Evolutionary conservation across 177 flowering plant genomes (phyloP).

Genomic region (Vitis hybrid): DNA sequence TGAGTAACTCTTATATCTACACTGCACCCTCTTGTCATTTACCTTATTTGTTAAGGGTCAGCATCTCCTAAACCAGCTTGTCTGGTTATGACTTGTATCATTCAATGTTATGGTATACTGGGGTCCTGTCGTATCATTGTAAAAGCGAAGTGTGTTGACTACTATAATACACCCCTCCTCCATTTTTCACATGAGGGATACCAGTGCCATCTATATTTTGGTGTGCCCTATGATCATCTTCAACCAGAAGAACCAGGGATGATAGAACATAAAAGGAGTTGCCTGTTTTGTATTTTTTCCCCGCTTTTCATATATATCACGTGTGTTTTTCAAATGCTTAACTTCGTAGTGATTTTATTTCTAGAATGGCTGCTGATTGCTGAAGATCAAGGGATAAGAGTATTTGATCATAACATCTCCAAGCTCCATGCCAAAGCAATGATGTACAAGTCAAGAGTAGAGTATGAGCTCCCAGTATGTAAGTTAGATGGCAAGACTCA

Average conservation of each 20-base stretch:
- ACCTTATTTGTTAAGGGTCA: not conserved
- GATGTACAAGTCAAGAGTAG: conserved; percentile 12
- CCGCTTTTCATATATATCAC: not conserved
- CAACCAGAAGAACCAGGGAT: not conserved
- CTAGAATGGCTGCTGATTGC: conserved; percentile 33
- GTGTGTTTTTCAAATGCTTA: not conserved
- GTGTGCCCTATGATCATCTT: no score
- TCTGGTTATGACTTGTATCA: conserved; percentile 7
- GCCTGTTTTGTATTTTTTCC: not conserved
- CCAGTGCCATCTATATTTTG: no score
- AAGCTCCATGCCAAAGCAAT: conserved; percentile 23
- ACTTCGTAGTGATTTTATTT: not conserved
- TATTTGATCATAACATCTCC: conserved; percentile 25
- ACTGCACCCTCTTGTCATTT: not conserved
- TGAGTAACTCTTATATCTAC: conserved; percentile 24
- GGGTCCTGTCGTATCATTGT: not conserved
- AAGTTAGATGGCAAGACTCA: not conserved
- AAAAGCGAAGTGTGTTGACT: not conserved
- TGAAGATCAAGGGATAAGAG: conserved; percentile 30
- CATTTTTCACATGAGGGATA: not conserved
- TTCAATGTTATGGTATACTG: conserved; percentile 3
- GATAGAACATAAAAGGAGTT: not conserved
- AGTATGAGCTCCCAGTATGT: conserved; percentile 10
- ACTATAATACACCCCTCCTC: not conserved
- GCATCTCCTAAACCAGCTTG: not conserved